These are phyloP conservation scores for Xanthoparmelia taractica DNA, from an alignment of 495 filamentous ascomycete genomes.

Conservation along the genomic window DNA sequence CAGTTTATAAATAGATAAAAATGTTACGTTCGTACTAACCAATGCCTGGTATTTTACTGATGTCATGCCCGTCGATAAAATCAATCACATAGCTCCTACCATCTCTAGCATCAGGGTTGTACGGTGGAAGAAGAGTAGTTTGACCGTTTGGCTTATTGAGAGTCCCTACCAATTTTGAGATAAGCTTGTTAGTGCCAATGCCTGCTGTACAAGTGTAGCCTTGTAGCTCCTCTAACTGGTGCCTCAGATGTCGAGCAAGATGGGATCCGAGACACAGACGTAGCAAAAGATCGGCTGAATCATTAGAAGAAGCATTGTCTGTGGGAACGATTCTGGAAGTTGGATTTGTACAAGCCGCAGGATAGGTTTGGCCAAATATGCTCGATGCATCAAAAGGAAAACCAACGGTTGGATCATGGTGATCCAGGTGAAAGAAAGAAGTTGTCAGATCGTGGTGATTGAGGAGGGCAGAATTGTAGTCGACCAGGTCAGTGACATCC, in stretches of 20 bases:
- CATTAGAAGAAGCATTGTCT: slow-evolving; percentile 1
- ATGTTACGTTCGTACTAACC: too few species aligned
- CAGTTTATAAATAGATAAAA: too few species aligned
- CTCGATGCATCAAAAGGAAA: slow-evolving; percentile 67
- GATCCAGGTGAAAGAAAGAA: slow-evolving; percentile 77
- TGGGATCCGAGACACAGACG: slow-evolving; percentile 65
- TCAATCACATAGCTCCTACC: slow-evolving; percentile 41
- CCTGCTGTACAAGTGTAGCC: slow-evolving; percentile 86
- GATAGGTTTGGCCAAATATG: slow-evolving; percentile 52
- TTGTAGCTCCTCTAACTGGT: slow-evolving; percentile 63
- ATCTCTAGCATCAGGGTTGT: slow-evolving; percentile 27
- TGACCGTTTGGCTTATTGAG: slow-evolving; percentile 79
- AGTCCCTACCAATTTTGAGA: slow-evolving; percentile 79
- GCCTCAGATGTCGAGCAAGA: slow-evolving; percentile 62
- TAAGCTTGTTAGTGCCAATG: slow-evolving; percentile 73
- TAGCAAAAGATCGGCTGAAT: slow-evolving; percentile 33
- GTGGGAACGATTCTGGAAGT: neutral
- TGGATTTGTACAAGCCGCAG: slow-evolving; percentile 31
- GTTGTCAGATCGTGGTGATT: slow-evolving; percentile 55
- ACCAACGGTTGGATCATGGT: slow-evolving; percentile 65
- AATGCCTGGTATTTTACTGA: slow-evolving; percentile 80
- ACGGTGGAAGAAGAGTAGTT: slow-evolving; percentile 69
- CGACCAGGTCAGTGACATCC: slow-evolving; percentile 78
- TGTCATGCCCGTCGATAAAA: slow-evolving; percentile 70
- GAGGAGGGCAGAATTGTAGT: slow-evolving; percentile 65